A percentile compares a stretch with the other conserved stretches of the same genome.
These are phyloP conservation scores for Talaromyces stipitatus DNA, from an alignment of 495 filamentous ascomycete genomes.

Conservation along the genomic window DNA sequence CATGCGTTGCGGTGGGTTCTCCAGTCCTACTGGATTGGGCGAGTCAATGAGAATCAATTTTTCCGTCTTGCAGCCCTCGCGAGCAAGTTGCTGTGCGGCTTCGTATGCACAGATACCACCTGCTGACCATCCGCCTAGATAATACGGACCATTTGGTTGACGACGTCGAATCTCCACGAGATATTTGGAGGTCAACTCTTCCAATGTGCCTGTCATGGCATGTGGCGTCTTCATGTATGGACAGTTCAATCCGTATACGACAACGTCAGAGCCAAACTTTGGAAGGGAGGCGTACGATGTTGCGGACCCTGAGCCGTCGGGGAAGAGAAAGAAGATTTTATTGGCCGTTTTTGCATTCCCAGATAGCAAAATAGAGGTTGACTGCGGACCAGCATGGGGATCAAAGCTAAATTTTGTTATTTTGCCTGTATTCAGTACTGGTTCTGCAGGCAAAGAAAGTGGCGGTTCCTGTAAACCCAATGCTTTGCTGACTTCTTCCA, in stretches of 20 bases:
- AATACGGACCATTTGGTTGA: slow-evolving; percentile 1
- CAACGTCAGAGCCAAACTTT: slow-evolving; percentile 28
- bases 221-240: slow-evolving; percentile 54
- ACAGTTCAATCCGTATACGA: slow-evolving; percentile 55
- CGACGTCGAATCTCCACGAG: not conserved
- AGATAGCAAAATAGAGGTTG: slow-evolving; percentile 47
- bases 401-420: slow-evolving; percentile 10
- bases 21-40: slow-evolving; percentile 21
- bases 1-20: slow-evolving; percentile 23
- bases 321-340: slow-evolving; percentile 65
- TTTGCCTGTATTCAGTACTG: not conserved
- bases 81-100: slow-evolving; percentile 19
- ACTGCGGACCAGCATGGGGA: slow-evolving; percentile 6
- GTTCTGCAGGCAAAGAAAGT: not conserved
- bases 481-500: not conserved
- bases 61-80: slow-evolving; percentile 13
- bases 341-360: slow-evolving; percentile 44
- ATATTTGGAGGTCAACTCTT: slow-evolving; percentile 42
- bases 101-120: slow-evolving; percentile 36
- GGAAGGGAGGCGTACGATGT: slow-evolving; percentile 54
- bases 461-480: slow-evolving; percentile 24
- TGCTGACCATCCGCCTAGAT: slow-evolving; percentile 37
- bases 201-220: slow-evolving; percentile 47
- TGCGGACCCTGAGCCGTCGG: slow-evolving; percentile 68
- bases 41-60: slow-evolving; percentile 25